phyloP scores from a whole-genome alignment of 306 rosid genomes.

The Pyrus communis region DNA sequence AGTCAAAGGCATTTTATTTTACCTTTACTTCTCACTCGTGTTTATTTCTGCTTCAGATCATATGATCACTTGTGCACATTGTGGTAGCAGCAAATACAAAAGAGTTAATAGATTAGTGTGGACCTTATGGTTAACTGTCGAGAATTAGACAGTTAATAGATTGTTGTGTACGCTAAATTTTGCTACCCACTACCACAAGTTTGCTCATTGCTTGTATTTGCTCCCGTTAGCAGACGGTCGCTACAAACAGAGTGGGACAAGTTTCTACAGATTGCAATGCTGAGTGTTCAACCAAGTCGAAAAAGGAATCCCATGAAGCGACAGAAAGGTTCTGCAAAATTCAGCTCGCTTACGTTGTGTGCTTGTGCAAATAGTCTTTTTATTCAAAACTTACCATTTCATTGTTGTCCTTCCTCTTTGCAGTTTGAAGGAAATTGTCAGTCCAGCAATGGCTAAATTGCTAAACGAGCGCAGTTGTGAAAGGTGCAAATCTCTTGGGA shows the following conservation, averaged over 20 bases:
- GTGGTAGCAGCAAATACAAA: background rate
- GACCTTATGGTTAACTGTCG: background rate
- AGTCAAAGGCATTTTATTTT: background rate
- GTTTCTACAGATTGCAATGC: conserved; percentile 17
- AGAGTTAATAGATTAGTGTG: background rate
- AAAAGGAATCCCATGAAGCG: conserved; percentile 38
- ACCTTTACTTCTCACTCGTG: conserved; percentile 7
- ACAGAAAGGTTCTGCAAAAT: conserved; percentile 36
- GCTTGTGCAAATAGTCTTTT: background rate
- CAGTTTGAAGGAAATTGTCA: conserved; percentile 37
- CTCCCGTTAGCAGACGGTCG: conserved; percentile 30
- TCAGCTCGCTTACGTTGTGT: background rate
- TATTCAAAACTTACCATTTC: background rate
- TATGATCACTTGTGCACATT: background rate
- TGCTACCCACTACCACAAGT: background rate
- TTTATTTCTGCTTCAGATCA: background rate
- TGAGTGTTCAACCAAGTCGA: conserved; percentile 19
- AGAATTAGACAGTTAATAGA: background rate
- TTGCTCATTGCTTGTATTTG: background rate
- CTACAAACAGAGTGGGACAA: conserved; percentile 10
- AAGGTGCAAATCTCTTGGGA: conserved; percentile 45
- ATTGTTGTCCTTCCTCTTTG: background rate
- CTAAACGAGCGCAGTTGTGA: conserved; percentile 31
- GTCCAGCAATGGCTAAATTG: conserved; percentile 18
- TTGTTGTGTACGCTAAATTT: background rate